A percentile compares a stretch with the other conserved stretches of the same genome.
Evolutionary conservation across 2,329 filamentous ascomycete species (phyloP).

Genomic region (Claviceps pazoutovae): DNA sequence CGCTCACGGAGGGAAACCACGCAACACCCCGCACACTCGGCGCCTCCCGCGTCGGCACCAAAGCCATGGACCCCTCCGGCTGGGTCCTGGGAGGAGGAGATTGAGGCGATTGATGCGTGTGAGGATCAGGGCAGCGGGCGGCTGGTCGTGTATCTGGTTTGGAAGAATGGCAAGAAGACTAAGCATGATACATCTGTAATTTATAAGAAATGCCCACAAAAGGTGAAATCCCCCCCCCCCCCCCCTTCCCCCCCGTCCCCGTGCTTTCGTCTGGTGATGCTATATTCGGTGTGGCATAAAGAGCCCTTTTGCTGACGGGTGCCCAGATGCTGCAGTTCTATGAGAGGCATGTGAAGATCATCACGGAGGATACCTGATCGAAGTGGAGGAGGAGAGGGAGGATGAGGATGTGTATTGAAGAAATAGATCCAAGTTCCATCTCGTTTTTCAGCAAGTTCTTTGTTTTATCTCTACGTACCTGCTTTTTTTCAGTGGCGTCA

Average conservation of each 20-base stretch:
- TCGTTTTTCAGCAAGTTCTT: no score
- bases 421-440: no score
- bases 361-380: slow-evolving; percentile 23
- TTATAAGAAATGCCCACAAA: slow-evolving; percentile 66
- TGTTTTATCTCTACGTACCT: no score
- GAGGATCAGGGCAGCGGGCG: slow-evolving; percentile 47
- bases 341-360: slow-evolving; percentile 42
- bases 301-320: no score
- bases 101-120: slow-evolving; percentile 57
- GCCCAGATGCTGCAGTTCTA: slow-evolving; percentile 45
- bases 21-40: slow-evolving; percentile 31
- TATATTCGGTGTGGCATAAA: background rate
- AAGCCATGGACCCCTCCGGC: slow-evolving; percentile 51
- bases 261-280: background rate
- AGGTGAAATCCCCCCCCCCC: slow-evolving; percentile 31
- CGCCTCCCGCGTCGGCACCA: slow-evolving; percentile 30
- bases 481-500: no score
- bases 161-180: slow-evolving; percentile 61
- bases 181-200: slow-evolving; percentile 55
- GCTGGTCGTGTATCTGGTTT: slow-evolving; percentile 55
- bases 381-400: background rate
- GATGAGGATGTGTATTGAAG: no score
- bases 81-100: slow-evolving; percentile 65
- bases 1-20: slow-evolving; percentile 32
- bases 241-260: background rate